Evolutionary conservation across 2,329 filamentous ascomycete genomes (phyloP).

Genomic region (Fusarium sarcochroum): DNA sequence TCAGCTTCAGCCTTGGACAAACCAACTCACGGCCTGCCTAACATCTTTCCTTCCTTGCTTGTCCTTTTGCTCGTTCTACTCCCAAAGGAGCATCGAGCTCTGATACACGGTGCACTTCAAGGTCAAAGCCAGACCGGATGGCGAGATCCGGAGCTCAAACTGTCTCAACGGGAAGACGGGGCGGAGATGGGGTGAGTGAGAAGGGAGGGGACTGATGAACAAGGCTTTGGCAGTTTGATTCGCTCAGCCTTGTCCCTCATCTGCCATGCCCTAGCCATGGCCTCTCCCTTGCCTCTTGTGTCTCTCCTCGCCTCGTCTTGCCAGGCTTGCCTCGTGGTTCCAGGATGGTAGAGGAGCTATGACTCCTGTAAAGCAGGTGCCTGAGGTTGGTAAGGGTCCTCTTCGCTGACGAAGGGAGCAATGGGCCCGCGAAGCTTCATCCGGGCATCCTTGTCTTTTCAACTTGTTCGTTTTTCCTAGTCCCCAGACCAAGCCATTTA

Average conservation of each 20-base stretch:
- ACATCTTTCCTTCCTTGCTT: conserved; percentile 10
- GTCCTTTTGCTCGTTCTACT: conserved; percentile 17
- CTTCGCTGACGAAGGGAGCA: conserved; percentile 27
- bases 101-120: conserved; percentile 31
- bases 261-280: conserved; percentile 25
- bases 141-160: conserved; percentile 37
- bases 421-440: conserved; percentile 29
- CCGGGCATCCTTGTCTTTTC: conserved; percentile 26
- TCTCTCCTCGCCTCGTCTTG: conserved; percentile 41
- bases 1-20: conserved; percentile 44
- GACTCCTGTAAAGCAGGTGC: conserved; percentile 22
- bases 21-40: conserved; percentile 29
- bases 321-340: conserved; percentile 44
- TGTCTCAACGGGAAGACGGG: conserved; percentile 36
- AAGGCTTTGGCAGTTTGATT: conserved; percentile 43
- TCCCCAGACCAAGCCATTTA: conserved; percentile 31
- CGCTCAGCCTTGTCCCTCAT: conserved; percentile 46
- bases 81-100: conserved; percentile 11
- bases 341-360: conserved; percentile 42
- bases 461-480: conserved; percentile 33
- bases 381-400: conserved; percentile 34
- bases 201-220: conserved; percentile 33
- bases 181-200: conserved; percentile 37
- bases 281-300: conserved; percentile 35
- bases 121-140: conserved; percentile 41